Percentiles rank a stretch among this genome's conserved stretches.
Evolutionary conservation across 2,329 filamentous ascomycete genomes (phyloP).

Genomic region (Cryphonectria radicalis): DNA sequence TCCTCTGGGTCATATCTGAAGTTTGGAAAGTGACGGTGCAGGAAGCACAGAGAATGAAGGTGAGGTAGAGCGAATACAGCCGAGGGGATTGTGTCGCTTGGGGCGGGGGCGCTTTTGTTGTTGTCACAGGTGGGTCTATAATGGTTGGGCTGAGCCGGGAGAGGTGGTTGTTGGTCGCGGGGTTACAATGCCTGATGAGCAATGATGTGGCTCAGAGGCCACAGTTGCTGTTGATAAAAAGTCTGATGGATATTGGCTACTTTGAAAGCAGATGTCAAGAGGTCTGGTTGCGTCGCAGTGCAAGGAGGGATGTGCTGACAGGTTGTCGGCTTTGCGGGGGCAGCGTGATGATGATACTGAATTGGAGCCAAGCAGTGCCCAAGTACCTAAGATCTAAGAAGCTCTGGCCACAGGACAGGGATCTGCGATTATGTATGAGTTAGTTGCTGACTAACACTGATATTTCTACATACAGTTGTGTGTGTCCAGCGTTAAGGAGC

Average conservation of each 20-base stretch:
- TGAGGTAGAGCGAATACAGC: not conserved
- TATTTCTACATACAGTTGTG: not conserved
- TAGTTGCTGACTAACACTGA: not conserved
- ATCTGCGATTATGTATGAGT: not conserved
- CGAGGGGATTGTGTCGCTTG: not conserved
- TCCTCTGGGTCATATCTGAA: conserved; percentile 28
- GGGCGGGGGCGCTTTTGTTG: conserved; percentile 18
- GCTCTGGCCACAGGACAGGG: not conserved
- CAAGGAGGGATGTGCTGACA: not conserved
- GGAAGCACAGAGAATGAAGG: not conserved
- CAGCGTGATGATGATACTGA: conserved; percentile 4
- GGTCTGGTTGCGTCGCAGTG: not conserved
- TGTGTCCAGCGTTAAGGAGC: too few relatives aligned
- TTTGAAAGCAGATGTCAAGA: not conserved
- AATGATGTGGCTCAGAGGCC: conserved; percentile 9
- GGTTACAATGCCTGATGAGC: not conserved
- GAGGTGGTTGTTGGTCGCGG: not conserved
- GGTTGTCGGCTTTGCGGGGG: not conserved
- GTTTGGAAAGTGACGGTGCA: conserved; percentile 15
- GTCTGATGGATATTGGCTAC: not conserved
- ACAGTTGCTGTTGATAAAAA: conserved; percentile 1
- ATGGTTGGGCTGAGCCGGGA: conserved; percentile 17
- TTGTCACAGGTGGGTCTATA: conserved; percentile 16
- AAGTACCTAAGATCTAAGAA: not conserved
- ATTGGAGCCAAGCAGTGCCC: not conserved